These are phyloP conservation scores for Gloeostereum incarnatum DNA, from an alignment of 768 basidiomycete genomes.

Conservation along the genomic window DNA sequence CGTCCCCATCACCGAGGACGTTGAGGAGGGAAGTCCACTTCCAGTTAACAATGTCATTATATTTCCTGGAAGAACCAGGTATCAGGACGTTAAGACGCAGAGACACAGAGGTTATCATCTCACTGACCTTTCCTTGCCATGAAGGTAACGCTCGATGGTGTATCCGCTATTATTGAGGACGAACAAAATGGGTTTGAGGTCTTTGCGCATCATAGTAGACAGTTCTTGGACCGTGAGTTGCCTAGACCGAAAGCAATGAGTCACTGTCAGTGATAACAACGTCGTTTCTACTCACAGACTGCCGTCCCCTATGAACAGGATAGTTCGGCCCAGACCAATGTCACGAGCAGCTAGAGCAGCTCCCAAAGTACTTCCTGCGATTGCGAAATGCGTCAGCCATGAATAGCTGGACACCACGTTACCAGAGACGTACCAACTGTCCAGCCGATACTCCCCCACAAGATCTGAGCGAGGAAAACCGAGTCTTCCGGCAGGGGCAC, in stretches of 20 bases:
- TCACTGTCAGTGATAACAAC: neutral
- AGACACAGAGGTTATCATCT: neutral
- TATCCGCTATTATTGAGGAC: slow-evolving; percentile 77
- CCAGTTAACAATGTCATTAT: slow-evolving; percentile 86
- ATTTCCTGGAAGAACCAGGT: slow-evolving; percentile 36
- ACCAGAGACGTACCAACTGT: slow-evolving; percentile 47
- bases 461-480: slow-evolving; percentile 62
- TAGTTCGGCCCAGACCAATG: slow-evolving; percentile 48
- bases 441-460: slow-evolving; percentile 94
- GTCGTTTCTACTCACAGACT: slow-evolving; percentile 43
- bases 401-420: neutral
- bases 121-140: slow-evolving; percentile 47
- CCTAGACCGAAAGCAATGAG: slow-evolving; percentile 19
- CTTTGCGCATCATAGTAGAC: slow-evolving; percentile 70
- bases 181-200: slow-evolving; percentile 77
- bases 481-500: slow-evolving; percentile 67
- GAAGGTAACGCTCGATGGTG: slow-evolving; percentile 77
- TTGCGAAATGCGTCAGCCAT: neutral
- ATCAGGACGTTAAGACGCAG: neutral
- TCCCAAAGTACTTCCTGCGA: slow-evolving; percentile 54
- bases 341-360: slow-evolving; percentile 76
- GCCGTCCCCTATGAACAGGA: slow-evolving; percentile 84
- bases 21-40: slow-evolving; percentile 59
- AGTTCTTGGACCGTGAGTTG: slow-evolving; percentile 79
- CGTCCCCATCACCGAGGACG: slow-evolving; percentile 45